Evolutionary conservation across 1,284 basidiomycete genomes (phyloP).

Genomic region (Entoloma clypeatum): DNA sequence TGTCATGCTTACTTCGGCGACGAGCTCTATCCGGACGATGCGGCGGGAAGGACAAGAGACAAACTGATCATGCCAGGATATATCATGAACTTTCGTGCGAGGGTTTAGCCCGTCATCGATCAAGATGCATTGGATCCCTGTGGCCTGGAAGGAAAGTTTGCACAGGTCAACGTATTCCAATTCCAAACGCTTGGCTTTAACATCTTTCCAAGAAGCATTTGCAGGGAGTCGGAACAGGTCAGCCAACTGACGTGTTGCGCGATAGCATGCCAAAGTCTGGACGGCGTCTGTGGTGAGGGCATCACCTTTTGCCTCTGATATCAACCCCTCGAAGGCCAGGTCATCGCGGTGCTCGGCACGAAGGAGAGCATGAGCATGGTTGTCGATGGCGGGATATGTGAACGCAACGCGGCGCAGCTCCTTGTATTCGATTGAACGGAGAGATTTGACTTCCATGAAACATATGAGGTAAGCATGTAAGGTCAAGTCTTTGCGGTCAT

Average conservation of each 20-base stretch:
- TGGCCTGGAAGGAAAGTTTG: slow-evolving; percentile 44
- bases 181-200: slow-evolving; percentile 44
- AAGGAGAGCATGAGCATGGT: slow-evolving; percentile 72
- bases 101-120: slow-evolving; percentile 66
- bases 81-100: slow-evolving; percentile 45
- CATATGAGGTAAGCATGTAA: no score
- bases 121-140: slow-evolving; percentile 60
- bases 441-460: no score
- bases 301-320: slow-evolving; percentile 59
- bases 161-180: slow-evolving; percentile 56
- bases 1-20: slow-evolving; percentile 54
- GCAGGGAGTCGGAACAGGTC: slow-evolving; percentile 42
- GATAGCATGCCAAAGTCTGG: slow-evolving; percentile 54
- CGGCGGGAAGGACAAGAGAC: slow-evolving; percentile 49
- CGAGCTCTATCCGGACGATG: slow-evolving; percentile 62
- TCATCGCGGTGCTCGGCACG: slow-evolving; percentile 39
- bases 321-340: slow-evolving; percentile 55
- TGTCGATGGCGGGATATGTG: slow-evolving; percentile 54
- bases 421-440: no score
- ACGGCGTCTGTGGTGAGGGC: slow-evolving; percentile 48
- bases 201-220: slow-evolving; percentile 51
- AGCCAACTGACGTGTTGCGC: slow-evolving; percentile 53
- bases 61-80: slow-evolving; percentile 59
- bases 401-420: slow-evolving; percentile 30
- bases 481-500: neutral